phyloP scores from a whole-genome alignment of 306 rosid genomes.

The Dalbergia cochinchinensis region DNA sequence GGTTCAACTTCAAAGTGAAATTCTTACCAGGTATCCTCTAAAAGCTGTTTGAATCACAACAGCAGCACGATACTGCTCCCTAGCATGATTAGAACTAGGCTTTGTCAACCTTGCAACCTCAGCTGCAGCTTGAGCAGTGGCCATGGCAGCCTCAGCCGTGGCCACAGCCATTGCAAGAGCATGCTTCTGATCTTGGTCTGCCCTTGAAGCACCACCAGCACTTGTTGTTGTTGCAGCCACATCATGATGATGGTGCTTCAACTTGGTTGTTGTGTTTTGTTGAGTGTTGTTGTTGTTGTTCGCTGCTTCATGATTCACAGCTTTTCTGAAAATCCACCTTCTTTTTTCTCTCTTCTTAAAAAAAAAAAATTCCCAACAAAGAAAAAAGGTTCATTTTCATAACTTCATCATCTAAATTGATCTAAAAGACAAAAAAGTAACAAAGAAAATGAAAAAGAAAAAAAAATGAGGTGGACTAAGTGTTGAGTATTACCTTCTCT shows the following conservation, averaged over 20 bases:
- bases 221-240: constrained; percentile 25
- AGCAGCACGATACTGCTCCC: constrained; percentile 58
- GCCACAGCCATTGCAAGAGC: constrained; percentile 82
- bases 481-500: constrained; percentile 65
- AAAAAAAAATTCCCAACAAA: neutral
- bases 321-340: constrained; percentile 86
- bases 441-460: neutral
- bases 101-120: constrained; percentile 71
- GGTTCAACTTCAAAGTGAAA: neutral
- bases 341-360: constrained; percentile 85
- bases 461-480: neutral
- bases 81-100: constrained; percentile 50
- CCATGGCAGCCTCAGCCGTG: constrained; percentile 87
- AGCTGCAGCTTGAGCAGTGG: constrained; percentile 77
- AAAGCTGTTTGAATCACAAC: constrained; percentile 85
- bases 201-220: constrained; percentile 34
- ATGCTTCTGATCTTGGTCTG: constrained; percentile 64
- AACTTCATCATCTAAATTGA: constrained; percentile 11
- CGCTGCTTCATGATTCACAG: constrained; percentile 62
- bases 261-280: constrained; percentile 49
- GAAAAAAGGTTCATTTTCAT: neutral
- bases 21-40: constrained; percentile 88
- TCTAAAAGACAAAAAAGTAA: neutral
- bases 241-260: constrained; percentile 39
- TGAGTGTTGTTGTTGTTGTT: constrained; percentile 24